Evolutionary conservation across 108 stramenopile genomes (phyloP), one percentile per base, ranked within the genome.

Genomic region (Pinguiococcus pyrenoidosus): DNA sequence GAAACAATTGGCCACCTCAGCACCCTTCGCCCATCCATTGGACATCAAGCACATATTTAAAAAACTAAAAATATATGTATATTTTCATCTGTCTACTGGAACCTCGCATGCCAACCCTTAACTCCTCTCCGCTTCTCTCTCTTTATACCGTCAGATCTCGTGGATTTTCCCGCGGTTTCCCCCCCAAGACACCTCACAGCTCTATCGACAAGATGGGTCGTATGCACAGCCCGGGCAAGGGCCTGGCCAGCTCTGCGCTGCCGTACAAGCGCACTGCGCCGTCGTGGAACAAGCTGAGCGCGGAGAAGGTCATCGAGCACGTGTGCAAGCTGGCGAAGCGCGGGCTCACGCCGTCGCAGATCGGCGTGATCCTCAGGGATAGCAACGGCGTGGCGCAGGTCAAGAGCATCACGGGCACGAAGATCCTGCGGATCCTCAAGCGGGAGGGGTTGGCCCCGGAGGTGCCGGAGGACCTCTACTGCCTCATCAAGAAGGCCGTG

Each of bases 401-500:
- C 51, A 79, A 74, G 63, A 74, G 76, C 59, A 82, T 99, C 71
- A 95, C 94, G 41, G 98, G 98, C 55, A 81, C 87, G 66, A 99
- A 96, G 77, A 85, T 99, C 78, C 82, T 96, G 27, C 92, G 98
- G 42, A 78, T 99, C 64, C 86, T 99, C 60, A 99, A 99, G 84
- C 85, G 87, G 58, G 79, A 89, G 60, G 93, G 92, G 52, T 87
- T 99, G 32, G 94, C 98, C 45, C 92, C 98, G 21, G 98, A 96
- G 67, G 87, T 99, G 66, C 98, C 98, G 5, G 98, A 99, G 82
- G 98, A 99, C 73, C 72, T 99, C 44, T 99, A 96, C 86, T 92
- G 92, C 89, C 77, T 99, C 35, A 99, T 99, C 86, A 99, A 99
- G 87, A 99, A 99, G 85, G 98, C 98, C 35, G 98, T 99, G 49